Base-by-base conservation (phyloP, 2,329 filamentous ascomycete species). In the Diaporthe destruens region DNA sequence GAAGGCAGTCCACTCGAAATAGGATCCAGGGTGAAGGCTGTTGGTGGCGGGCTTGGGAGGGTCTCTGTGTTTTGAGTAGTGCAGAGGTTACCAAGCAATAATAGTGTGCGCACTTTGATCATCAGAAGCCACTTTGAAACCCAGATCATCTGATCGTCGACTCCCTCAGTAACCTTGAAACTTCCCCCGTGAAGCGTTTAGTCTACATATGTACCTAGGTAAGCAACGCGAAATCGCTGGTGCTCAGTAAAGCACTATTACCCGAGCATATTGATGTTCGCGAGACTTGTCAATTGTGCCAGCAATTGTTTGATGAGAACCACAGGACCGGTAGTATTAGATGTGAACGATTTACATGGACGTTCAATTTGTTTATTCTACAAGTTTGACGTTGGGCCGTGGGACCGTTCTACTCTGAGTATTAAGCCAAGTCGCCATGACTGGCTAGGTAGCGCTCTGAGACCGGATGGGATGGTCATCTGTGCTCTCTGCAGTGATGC, bases 1-100 rank as follows among this genome's bases (percentile, higher is more conserved):
- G 90, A 93, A 78, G 90, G 90, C 0, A 90, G 84, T 75, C 91
- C 91, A 25, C 77, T 93, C 74, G 85, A 90, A 76, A 88, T 92
- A 77, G 87, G 86, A 6, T 85, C 85, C 7, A 81, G 87, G 61
- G 84, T 92, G 56, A 85, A 85, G 77, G 89, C 85, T 14, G 86
- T 91, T 18, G 85, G 84, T 8, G 83, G 82, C 69, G 86, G 86
- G 6, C 69, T 78, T 34, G 81, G 80, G 11, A 39, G 78, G 82
- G 73, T 82, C 77, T 71, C 75, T 83, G 59, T 87, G 79, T 79
- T 79, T 80, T 80, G 65, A 75, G 69, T 74, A 72, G 49, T 55
- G 16, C 42, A 11, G 23, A 2, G 25, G 34, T 36, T n/a, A 11
- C 4, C 42, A 16, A 32, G 47, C 4, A 20, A 9, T 16, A 3